A percentile compares a stretch with the other conserved stretches of the same genome.
Evolutionary conservation across 495 filamentous ascomycete genomes (phyloP).

Genomic region (Aspergillus bridgeri): DNA sequence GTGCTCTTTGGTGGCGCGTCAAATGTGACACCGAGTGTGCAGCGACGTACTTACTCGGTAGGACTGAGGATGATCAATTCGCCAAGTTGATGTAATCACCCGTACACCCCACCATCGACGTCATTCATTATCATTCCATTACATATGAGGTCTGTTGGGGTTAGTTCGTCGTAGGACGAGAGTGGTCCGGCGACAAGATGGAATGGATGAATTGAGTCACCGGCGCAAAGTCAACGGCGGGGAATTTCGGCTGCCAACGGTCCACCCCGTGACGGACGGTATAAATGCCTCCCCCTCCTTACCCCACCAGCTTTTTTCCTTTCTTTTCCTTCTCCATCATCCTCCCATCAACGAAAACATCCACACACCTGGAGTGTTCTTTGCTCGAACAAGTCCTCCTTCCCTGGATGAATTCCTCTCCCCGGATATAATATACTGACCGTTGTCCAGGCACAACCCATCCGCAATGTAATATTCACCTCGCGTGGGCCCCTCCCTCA

Average conservation of each 20-base stretch:
- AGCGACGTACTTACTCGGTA: background rate
- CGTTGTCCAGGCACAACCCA: constrained; percentile 10
- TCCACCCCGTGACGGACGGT: constrained; percentile 1
- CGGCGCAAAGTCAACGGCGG: background rate
- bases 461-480: constrained; percentile 23
- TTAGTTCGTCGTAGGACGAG: background rate
- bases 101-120: background rate
- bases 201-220: background rate
- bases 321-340: constrained; percentile 8
- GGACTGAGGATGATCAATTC: background rate
- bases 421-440: constrained; percentile 14
- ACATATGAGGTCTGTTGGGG: background rate
- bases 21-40: background rate
- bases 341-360: constrained; percentile 2
- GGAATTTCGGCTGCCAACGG: background rate
- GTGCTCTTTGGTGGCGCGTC: background rate
- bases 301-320: constrained; percentile 12
- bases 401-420: constrained; percentile 1
- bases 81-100: background rate
- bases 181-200: background rate
- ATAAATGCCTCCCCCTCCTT: constrained; percentile 3
- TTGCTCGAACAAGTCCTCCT: constrained; percentile 17
- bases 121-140: too few relatives aligned
- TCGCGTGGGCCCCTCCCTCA: constrained; percentile 2
- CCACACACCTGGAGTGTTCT: background rate